Evolutionary conservation across 306 rosid genomes (phyloP).

Genomic region (Pyrus communis): DNA sequence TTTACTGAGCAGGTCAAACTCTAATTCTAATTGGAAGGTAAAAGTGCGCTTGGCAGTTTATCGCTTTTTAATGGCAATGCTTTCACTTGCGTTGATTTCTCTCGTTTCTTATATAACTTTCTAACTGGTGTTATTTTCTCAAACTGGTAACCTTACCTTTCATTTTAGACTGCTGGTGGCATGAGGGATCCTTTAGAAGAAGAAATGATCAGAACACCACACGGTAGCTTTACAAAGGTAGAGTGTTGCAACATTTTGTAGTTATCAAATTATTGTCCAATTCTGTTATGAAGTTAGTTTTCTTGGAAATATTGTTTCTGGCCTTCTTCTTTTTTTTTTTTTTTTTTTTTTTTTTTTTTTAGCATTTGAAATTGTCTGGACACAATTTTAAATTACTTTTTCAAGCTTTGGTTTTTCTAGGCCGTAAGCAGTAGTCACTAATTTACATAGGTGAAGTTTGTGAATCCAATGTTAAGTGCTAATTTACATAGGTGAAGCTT

Average conservation of each 20-base stretch:
- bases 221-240: constrained; percentile 59
- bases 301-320: not conserved
- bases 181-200: constrained; percentile 29
- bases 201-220: constrained; percentile 25
- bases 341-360: not conserved
- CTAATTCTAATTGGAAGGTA: constrained; percentile 49
- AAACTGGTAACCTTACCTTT: not conserved
- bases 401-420: not conserved
- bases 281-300: not conserved
- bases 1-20: constrained; percentile 29
- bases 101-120: not conserved
- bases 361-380: not conserved
- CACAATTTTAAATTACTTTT: not conserved
- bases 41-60: not conserved
- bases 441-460: not conserved
- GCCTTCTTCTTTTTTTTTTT: not conserved
- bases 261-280: not conserved
- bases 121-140: not conserved
- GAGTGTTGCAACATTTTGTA: not conserved
- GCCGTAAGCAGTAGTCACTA: not conserved
- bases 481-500: not conserved
- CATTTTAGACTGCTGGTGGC: constrained; percentile 43
- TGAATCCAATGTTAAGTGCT: not conserved
- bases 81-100: not conserved
- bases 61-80: not conserved